Conservation (phyloP, 2,329 filamentous ascomycete species). For the Penicillium sp. region DNA sequence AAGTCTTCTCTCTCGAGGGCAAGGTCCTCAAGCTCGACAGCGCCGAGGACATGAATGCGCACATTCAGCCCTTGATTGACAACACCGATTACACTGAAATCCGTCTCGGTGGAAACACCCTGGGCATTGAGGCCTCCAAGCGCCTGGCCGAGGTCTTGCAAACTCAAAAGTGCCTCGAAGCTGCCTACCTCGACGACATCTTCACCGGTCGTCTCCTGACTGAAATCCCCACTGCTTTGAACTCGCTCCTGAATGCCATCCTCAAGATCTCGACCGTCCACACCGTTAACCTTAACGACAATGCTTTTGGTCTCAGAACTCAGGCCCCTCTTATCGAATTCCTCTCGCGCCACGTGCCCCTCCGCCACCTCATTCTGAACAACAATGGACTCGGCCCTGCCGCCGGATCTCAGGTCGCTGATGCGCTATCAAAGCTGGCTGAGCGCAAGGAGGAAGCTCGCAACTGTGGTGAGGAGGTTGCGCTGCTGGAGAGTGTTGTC, state of each 20-base stretch:
- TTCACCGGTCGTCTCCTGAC: slow-evolving; percentile 91
- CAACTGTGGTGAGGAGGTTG: slow-evolving; percentile 63
- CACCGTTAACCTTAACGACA: slow-evolving; percentile 95
- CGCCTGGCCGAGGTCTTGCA: slow-evolving; percentile 78
- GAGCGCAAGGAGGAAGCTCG: slow-evolving; percentile 74
- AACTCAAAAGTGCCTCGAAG: slow-evolving; percentile 76
- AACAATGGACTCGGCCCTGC: slow-evolving; percentile 96
- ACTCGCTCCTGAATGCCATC: slow-evolving; percentile 78
- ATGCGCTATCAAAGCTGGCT: slow-evolving; percentile 79
- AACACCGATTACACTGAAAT: slow-evolving; percentile 75
- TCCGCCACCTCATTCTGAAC: slow-evolving; percentile 93
- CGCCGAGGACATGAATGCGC: slow-evolving; percentile 77
- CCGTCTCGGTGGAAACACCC: slow-evolving; percentile 82
- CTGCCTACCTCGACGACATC: slow-evolving; percentile 92
- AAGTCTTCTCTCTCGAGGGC: slow-evolving; percentile 81
- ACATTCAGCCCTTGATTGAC: slow-evolving; percentile 72
- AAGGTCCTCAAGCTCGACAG: slow-evolving; percentile 90
- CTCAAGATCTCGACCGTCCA: slow-evolving; percentile 81
- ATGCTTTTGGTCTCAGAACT: slow-evolving; percentile 94
- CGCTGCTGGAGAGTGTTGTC: slow-evolving; percentile 90
- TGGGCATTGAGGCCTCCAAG: slow-evolving; percentile 84
- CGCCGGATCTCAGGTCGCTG: slow-evolving; percentile 82
- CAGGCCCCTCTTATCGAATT: slow-evolving; percentile 91
- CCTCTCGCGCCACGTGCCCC: slow-evolving; percentile 79
- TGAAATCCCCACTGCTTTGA: slow-evolving; percentile 89